Conservation (phyloP, 2,329 filamentous ascomycete species). For the Zasmidium citrigriseum region DNA sequence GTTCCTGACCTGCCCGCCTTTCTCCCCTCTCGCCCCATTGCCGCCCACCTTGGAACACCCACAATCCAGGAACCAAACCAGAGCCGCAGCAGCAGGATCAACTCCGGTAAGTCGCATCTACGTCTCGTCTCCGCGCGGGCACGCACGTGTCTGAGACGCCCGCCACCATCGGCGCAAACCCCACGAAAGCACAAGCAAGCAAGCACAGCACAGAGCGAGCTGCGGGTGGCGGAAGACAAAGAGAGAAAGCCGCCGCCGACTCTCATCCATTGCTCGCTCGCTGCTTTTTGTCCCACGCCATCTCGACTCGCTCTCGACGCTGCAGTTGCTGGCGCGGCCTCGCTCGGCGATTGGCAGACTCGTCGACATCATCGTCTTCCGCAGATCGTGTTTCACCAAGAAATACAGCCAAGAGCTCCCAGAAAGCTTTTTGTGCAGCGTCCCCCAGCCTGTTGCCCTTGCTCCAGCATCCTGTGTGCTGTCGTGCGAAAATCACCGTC, state of each 20-base stretch:
- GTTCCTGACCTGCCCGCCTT: background rate
- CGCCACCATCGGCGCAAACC: background rate
- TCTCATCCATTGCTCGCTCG: background rate
- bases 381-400: constrained; percentile 19
- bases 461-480: constrained; percentile 3
- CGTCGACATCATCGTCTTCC: constrained; percentile 3
- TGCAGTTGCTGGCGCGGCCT: constrained; percentile 6
- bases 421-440: constrained; percentile 11
- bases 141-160: background rate
- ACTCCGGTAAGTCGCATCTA: background rate
- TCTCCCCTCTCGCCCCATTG: background rate
- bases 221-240: background rate
- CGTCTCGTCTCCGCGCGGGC: background rate
- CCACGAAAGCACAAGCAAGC: background rate
- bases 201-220: background rate
- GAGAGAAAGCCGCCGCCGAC: background rate
- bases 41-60: background rate
- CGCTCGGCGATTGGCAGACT: background rate
- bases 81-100: constrained; percentile 1
- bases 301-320: background rate
- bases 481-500: background rate
- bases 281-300: constrained; percentile 13
- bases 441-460: constrained; percentile 2
- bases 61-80: background rate
- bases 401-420: constrained; percentile 3